Evolutionary conservation across 306 rosid genomes (phyloP).

Genomic region (apple (Malus domestica)): DNA sequence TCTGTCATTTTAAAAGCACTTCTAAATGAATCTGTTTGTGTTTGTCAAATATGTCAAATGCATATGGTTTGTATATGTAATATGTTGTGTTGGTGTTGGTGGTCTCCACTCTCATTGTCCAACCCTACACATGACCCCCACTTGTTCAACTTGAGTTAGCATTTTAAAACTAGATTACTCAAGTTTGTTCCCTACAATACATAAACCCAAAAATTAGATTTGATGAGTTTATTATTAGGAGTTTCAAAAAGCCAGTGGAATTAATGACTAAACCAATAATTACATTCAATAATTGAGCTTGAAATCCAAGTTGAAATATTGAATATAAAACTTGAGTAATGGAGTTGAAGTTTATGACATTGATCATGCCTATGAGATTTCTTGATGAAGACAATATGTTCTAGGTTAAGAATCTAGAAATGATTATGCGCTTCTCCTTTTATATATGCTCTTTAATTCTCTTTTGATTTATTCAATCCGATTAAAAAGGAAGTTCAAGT

Average conservation of each 20-base stretch:
- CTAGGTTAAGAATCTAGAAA: not conserved
- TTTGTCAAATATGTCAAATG: no score
- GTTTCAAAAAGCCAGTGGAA: not conserved
- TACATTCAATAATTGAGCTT: not conserved
- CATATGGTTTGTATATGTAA: not conserved
- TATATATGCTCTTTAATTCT: not conserved
- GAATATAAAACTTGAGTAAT: constrained; percentile 1
- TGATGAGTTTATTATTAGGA: not conserved
- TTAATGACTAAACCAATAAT: not conserved
- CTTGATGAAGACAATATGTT: not conserved
- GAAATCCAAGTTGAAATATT: not conserved
- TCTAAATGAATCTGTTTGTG: no score
- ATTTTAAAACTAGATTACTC: not conserved
- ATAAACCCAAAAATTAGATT: not conserved
- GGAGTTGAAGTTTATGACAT: not conserved
- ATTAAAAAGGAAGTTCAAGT: not conserved
- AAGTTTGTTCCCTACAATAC: not conserved
- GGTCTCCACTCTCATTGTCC: constrained; percentile 2
- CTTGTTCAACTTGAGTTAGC: not conserved
- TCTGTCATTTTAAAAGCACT: no score
- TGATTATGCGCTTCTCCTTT: not conserved
- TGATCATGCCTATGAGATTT: no score
- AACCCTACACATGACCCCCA: constrained; percentile 1
- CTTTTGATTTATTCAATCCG: not conserved
- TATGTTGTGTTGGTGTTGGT: not conserved